phyloP scores from a whole-genome alignment of 1,139 yeast species.

The Hanseniaspora uvarum region DNA sequence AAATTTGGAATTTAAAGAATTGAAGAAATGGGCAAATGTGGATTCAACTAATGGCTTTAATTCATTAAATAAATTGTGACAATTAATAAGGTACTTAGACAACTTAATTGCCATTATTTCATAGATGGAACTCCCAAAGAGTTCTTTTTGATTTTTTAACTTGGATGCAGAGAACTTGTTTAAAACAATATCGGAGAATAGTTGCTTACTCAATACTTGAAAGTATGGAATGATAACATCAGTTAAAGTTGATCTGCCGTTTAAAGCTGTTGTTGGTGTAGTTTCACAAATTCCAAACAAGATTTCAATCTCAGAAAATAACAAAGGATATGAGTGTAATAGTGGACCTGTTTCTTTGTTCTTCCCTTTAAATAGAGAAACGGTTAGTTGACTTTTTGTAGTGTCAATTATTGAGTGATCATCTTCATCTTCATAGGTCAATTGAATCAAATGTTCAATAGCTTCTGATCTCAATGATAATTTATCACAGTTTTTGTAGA shows the following conservation, averaged over 20 bases:
- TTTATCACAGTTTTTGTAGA: neutral
- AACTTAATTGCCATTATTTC: constrained; percentile 32
- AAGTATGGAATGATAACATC: constrained; percentile 49
- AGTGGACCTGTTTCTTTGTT: neutral
- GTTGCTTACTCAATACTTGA: constrained; percentile 48
- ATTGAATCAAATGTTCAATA: constrained; percentile 40
- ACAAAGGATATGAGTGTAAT: constrained; percentile 34
- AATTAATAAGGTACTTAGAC: constrained; percentile 30
- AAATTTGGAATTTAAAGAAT: constrained; percentile 12
- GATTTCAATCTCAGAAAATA: constrained; percentile 57
- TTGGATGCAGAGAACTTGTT: constrained; percentile 29
- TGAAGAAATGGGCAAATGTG: constrained; percentile 28
- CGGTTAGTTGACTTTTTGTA: constrained; percentile 14
- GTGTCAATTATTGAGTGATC: constrained; percentile 4
- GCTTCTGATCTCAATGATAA: constrained; percentile 47
- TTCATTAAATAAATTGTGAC: constrained; percentile 31
- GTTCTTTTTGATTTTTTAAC: constrained; percentile 33
- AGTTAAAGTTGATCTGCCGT: constrained; percentile 44
- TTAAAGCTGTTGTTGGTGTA: constrained; percentile 35
- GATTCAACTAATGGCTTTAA: constrained; percentile 22
- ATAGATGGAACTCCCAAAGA: constrained; percentile 27
- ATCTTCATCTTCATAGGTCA: constrained; percentile 29
- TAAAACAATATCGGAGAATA: constrained; percentile 39
- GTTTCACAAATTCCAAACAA: constrained; percentile 53
- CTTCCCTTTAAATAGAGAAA: constrained; percentile 2